phyloP scores from a whole-genome alignment of 306 rosid species.

The Cucurbita pepo region DNA sequence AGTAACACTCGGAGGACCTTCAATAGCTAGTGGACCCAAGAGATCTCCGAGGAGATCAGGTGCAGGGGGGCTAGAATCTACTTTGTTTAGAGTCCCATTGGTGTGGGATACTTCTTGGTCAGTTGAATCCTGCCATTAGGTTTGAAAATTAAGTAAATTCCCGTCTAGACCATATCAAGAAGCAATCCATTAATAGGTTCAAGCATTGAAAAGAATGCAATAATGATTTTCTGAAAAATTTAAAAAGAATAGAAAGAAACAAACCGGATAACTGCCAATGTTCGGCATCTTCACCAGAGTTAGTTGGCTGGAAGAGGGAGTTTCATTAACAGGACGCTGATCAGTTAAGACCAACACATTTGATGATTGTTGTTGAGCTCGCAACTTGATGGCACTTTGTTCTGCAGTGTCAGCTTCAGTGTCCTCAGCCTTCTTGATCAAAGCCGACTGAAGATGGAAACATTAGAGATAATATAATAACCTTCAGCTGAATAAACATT shows the following conservation, averaged over 20 bases:
- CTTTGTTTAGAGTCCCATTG: conserved; percentile 51
- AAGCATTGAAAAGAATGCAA: neutral
- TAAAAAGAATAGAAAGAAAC: conserved; percentile 5
- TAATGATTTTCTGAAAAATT: neutral
- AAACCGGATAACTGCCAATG: conserved; percentile 40
- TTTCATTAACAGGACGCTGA: conserved; percentile 53
- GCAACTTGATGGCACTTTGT: conserved; percentile 82
- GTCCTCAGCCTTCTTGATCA: conserved; percentile 92
- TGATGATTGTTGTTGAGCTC: conserved; percentile 80
- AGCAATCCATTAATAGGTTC: neutral
- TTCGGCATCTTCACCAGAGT: conserved; percentile 67
- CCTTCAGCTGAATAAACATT: neutral
- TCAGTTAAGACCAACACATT: conserved; percentile 89
- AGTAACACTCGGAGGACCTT: conserved; percentile 61
- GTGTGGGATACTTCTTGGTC: conserved; percentile 37
- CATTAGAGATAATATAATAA: conserved; percentile 2
- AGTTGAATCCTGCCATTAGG: conserved; percentile 44
- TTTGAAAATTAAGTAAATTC: neutral
- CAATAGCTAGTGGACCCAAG: conserved; percentile 89
- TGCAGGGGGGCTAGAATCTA: conserved; percentile 43
- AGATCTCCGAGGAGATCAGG: conserved; percentile 72
- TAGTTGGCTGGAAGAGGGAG: conserved; percentile 48
- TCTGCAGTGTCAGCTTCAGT: conserved; percentile 86
- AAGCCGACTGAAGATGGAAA: conserved; percentile 53
- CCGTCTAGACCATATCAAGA: neutral